phyloP scores from a whole-genome alignment of 331 rosid genomes.

The Arachis monticola region DNA sequence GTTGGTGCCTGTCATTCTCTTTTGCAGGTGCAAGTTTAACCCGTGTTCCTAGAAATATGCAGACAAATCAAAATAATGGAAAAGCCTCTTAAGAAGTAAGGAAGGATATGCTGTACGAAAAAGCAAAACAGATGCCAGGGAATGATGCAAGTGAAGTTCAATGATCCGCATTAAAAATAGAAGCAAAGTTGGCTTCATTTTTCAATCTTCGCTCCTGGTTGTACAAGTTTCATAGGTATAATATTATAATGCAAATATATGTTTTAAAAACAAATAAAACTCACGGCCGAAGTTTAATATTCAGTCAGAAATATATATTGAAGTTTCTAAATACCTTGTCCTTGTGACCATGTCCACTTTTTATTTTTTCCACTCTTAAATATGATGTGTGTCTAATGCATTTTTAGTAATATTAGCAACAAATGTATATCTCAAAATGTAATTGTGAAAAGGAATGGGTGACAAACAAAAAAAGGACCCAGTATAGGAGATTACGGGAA shows the following conservation, averaged over 20 bases:
- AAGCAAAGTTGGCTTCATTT: background rate
- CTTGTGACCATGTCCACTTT: background rate
- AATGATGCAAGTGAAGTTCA: conserved; percentile 13
- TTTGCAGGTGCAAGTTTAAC: conserved; percentile 82
- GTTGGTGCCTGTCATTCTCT: conserved; percentile 79
- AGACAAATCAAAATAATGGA: conserved; percentile 32
- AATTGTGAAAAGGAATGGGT: conserved; percentile 5
- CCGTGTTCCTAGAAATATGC: conserved; percentile 65
- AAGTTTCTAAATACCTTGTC: conserved; percentile 16
- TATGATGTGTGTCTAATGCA: conserved; percentile 39
- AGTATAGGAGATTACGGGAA: conserved; percentile 61
- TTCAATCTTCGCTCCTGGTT: background rate
- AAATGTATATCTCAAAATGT: conserved; percentile 33
- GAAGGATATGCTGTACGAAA: conserved; percentile 28
- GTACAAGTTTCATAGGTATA: background rate
- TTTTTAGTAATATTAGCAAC: conserved; percentile 33
- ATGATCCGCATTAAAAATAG: conserved; percentile 10
- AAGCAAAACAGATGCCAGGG: conserved; percentile 33
- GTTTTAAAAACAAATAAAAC: background rate
- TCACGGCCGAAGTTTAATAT: background rate
- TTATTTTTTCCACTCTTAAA: conserved; percentile 5
- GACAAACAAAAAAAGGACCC: conserved; percentile 1
- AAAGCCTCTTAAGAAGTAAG: conserved; percentile 30
- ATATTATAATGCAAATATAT: background rate
- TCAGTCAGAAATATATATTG: background rate